Percentiles rank a stretch among this genome's conserved stretches.
Conservation (phyloP, 1,284 basidiomycete species). For the Gomphus sp. region DNA sequence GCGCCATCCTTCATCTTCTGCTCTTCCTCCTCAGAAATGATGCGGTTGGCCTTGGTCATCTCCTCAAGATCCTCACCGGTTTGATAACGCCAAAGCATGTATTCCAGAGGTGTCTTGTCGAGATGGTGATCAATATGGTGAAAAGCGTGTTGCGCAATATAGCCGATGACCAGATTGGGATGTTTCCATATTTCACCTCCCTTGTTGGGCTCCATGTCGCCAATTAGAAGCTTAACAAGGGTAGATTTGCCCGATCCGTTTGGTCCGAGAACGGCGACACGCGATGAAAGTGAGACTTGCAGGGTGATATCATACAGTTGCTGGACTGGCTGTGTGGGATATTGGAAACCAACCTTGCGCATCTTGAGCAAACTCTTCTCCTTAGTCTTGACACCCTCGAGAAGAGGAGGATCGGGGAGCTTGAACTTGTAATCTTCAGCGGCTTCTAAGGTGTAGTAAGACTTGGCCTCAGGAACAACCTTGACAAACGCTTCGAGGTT, state of each 20-base stretch:
- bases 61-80: slow-evolving; percentile 98
- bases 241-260: slow-evolving; percentile 99
- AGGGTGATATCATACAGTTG: slow-evolving; percentile 93
- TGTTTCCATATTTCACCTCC: slow-evolving; percentile 98
- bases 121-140: slow-evolving; percentile 98
- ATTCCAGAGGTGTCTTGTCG: slow-evolving; percentile 96
- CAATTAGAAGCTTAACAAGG: slow-evolving; percentile 96
- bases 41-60: slow-evolving; percentile 84
- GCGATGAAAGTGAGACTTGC: slow-evolving; percentile 94
- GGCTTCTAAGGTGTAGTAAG: slow-evolving; percentile 93
- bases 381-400: slow-evolving; percentile 99
- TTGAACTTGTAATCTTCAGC: slow-evolving; percentile 96
- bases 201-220: slow-evolving; percentile 94
- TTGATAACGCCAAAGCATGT: slow-evolving; percentile 99
- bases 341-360: slow-evolving; percentile 97
- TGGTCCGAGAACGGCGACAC: slow-evolving; percentile 93
- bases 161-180: slow-evolving; percentile 98
- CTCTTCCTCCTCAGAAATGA: slow-evolving; percentile 82
- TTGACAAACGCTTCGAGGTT: slow-evolving; percentile 96
- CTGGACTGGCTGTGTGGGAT: slow-evolving; percentile 77
- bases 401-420: slow-evolving; percentile 89
- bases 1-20: slow-evolving; percentile 97
- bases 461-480: slow-evolving; percentile 94
- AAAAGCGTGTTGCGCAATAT: slow-evolving; percentile 98
- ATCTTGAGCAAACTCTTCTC: slow-evolving; percentile 97